phyloP scores from a whole-genome alignment of 108 stramenopile species.

The Nitzschia palea region DNA sequence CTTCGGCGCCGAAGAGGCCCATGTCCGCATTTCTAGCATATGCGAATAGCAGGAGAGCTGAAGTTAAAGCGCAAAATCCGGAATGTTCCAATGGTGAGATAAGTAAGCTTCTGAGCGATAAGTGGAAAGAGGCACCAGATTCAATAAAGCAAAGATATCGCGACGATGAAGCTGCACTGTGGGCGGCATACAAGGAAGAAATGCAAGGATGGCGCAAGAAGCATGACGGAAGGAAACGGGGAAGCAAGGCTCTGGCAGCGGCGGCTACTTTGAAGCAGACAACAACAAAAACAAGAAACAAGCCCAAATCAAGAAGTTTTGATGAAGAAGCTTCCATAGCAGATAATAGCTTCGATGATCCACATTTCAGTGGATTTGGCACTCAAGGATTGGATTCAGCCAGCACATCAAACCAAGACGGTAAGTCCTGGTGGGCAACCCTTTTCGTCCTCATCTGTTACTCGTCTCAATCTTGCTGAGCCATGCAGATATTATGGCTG shows the following conservation, averaged over 20 bases:
- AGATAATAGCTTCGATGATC: constrained; percentile 5
- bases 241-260: background rate
- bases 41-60: constrained; percentile 40
- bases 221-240: constrained; percentile 13
- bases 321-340: constrained; percentile 1
- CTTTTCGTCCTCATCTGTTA: background rate
- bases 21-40: constrained; percentile 47
- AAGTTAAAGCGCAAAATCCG: constrained; percentile 34
- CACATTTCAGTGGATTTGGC: constrained; percentile 7
- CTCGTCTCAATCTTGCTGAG: background rate
- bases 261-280: background rate
- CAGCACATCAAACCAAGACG: background rate
- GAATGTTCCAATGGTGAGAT: constrained; percentile 37
- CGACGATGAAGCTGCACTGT: constrained; percentile 28
- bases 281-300: background rate
- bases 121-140: constrained; percentile 43
- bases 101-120: constrained; percentile 31
- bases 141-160: constrained; percentile 16
- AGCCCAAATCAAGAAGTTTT: background rate
- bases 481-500: constrained; percentile 27
- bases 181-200: constrained; percentile 34
- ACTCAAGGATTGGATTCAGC: background rate
- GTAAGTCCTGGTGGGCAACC: background rate
- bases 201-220: constrained; percentile 38
- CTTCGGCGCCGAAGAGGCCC: constrained; percentile 36